Percentiles rank a stretch among this genome's conserved stretches.
Evolutionary conservation across 768 basidiomycete species (phyloP).

Genomic region (Cystobasidium tubakii): DNA sequence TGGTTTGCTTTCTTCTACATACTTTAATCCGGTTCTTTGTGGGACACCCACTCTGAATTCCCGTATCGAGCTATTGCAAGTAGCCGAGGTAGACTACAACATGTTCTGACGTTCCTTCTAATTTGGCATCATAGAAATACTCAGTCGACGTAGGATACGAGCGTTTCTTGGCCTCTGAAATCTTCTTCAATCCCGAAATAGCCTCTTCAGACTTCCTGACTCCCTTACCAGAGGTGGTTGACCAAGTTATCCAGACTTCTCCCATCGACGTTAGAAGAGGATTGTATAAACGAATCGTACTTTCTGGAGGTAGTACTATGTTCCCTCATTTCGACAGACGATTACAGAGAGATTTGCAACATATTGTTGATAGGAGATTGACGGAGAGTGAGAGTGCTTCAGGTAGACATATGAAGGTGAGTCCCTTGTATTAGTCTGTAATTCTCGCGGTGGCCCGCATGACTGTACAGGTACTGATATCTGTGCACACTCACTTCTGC

Average conservation of each 20-base stretch:
- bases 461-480: too few relatives aligned
- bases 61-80: too few relatives aligned
- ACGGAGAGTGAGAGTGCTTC: conserved; percentile 68
- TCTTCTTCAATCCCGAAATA: conserved; percentile 99
- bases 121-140: conserved; percentile 96
- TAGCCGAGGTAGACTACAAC: too few relatives aligned
- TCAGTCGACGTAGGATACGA: conserved; percentile 91
- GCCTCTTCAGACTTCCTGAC: conserved; percentile 95
- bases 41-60: too few relatives aligned
- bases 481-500: background rate
- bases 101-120: too few relatives aligned
- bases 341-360: conserved; percentile 89
- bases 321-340: conserved; percentile 98
- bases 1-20: conserved; percentile 45
- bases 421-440: conserved; percentile 39
- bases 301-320: conserved; percentile 97
- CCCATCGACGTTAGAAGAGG: conserved; percentile 96
- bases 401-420: conserved; percentile 69
- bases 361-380: conserved; percentile 82
- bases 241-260: conserved; percentile 87
- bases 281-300: conserved; percentile 94
- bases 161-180: conserved; percentile 96
- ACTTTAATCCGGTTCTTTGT: too few relatives aligned
- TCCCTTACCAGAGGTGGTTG: conserved; percentile 90
- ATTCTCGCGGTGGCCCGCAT: background rate